A percentile compares a stretch with the other conserved stretches of the same genome.
phyloP scores from a whole-genome alignment of 2,329 filamentous ascomycete genomes.

The Aspergillus melleus region DNA sequence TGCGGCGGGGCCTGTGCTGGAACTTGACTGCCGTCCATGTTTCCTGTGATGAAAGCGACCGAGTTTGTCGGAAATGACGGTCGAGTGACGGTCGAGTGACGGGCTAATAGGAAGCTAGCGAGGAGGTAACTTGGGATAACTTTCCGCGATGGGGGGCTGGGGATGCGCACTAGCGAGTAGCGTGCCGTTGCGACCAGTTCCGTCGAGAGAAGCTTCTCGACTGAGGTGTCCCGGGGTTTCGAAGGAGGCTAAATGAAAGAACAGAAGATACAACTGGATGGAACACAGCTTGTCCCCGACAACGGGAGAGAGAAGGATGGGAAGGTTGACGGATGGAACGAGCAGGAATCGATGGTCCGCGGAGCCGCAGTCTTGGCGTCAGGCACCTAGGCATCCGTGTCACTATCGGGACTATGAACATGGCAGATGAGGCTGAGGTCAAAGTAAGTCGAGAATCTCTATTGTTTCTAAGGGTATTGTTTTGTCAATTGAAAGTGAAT shows the following conservation, averaged over 20 bases:
- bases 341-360: background rate
- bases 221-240: background rate
- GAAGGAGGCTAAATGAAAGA: background rate
- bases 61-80: too few relatives aligned
- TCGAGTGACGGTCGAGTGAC: background rate
- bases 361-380: conserved; percentile 21
- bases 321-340: background rate
- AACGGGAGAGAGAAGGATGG: background rate
- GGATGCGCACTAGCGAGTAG: background rate
- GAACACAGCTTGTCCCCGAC: background rate
- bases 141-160: background rate
- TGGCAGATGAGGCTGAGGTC: background rate
- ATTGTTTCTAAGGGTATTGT: too few relatives aligned
- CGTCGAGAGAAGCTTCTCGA: background rate
- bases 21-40: conserved; percentile 37
- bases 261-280: background rate
- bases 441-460: background rate
- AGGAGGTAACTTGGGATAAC: background rate
- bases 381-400: background rate
- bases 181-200: background rate
- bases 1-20: conserved; percentile 29
- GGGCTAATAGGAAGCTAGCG: background rate
- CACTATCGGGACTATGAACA: too few relatives aligned
- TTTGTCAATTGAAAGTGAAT: too few relatives aligned
- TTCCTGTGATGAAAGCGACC: background rate